A percentile compares a stretch with the other conserved stretches of the same genome.
phyloP scores from a whole-genome alignment of 441 rosid genomes.

The Eutrema salsugineum region DNA sequence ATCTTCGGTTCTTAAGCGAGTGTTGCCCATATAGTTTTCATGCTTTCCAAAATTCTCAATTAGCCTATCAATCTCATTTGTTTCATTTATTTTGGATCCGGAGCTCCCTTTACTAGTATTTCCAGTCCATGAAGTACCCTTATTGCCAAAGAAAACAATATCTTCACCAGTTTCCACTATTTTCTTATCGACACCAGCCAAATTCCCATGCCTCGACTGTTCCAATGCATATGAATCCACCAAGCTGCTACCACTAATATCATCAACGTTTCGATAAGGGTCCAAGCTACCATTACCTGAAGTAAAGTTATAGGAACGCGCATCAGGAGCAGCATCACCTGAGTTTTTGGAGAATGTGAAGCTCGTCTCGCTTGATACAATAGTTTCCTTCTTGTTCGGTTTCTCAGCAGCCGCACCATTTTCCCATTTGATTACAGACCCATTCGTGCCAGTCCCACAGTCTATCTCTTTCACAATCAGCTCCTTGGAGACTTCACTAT shows the following conservation, averaged over 20 bases:
- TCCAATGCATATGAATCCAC: conserved; percentile 33
- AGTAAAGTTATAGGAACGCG: conserved; percentile 54
- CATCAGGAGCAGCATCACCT: conserved; percentile 50
- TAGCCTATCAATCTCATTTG: conserved; percentile 46
- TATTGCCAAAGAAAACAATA: conserved; percentile 48
- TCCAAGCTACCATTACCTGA: conserved; percentile 47
- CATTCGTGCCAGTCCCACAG: conserved; percentile 62
- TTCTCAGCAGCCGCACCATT: conserved; percentile 44
- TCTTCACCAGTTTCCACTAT: conserved; percentile 56
- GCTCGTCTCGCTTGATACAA: conserved; percentile 37
- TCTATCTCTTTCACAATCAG: conserved; percentile 91
- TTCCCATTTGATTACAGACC: conserved; percentile 61
- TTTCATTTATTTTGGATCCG: conserved; percentile 39
- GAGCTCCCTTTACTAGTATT: conserved; percentile 46
- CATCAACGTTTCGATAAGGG: conserved; percentile 40
- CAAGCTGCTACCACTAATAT: conserved; percentile 30
- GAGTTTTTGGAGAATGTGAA: conserved; percentile 48
- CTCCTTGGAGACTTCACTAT: conserved; percentile 63
- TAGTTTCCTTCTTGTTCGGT: conserved; percentile 41
- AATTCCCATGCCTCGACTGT: conserved; percentile 33
- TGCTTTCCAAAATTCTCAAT: conserved; percentile 34
- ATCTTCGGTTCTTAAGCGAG: conserved; percentile 55
- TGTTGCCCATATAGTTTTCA: conserved; percentile 38
- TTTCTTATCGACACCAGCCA: conserved; percentile 38
- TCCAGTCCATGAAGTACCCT: conserved; percentile 57